phyloP scores from a whole-genome alignment of 805 yeast genomes.

The Candida xiaguanensis region DNA sequence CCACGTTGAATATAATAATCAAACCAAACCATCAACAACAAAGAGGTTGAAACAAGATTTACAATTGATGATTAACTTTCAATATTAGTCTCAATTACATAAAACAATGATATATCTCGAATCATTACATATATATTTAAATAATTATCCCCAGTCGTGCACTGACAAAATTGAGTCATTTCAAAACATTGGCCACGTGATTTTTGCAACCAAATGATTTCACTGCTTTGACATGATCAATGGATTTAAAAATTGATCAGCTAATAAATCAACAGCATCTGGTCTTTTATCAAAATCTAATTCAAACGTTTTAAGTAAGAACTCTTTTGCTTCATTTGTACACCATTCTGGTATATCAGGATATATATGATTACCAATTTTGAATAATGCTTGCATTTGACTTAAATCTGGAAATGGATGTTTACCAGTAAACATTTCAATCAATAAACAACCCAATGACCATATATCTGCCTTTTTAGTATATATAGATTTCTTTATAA shows the following conservation, averaged over 20 bases:
- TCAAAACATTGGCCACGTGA: neutral
- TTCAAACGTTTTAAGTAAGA: conserved; percentile 65
- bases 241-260: conserved; percentile 58
- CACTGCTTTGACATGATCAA: conserved; percentile 41
- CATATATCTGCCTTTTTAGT: conserved; percentile 94
- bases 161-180: neutral
- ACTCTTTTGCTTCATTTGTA: conserved; percentile 63
- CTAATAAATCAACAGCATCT: conserved; percentile 62
- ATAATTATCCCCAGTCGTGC: neutral
- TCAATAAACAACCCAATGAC: conserved; percentile 92
- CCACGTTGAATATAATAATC: conserved; percentile 1
- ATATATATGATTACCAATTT: conserved; percentile 78
- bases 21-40: too few species aligned
- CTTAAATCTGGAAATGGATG: conserved; percentile 95
- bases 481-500: conserved; percentile 87
- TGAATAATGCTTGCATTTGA: conserved; percentile 96
- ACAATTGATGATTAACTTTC: too few species aligned
- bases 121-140: neutral
- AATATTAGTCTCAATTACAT: too few species aligned
- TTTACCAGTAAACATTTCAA: conserved; percentile 93
- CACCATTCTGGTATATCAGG: conserved; percentile 80
- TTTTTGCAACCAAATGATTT: neutral
- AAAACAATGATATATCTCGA: too few species aligned
- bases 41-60: too few species aligned
- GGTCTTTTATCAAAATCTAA: conserved; percentile 73